Conservation (phyloP, 805 yeast genomes). For the Kodamaea leandrae region DNA sequence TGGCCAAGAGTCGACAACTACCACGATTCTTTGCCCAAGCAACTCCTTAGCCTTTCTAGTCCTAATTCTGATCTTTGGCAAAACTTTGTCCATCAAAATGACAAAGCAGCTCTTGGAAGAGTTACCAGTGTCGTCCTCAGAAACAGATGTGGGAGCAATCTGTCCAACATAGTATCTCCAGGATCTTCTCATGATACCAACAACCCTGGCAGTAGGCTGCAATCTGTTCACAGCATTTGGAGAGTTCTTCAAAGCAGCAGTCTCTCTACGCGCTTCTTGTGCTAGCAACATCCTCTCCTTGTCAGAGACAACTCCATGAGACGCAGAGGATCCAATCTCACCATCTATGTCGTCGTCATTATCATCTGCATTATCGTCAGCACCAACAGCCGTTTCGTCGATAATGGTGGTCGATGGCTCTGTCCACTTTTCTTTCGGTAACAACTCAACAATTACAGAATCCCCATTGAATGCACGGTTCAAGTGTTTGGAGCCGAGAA, state of each 20-base stretch:
- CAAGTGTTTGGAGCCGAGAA: slow-evolving; percentile 78
- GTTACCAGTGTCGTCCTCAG: slow-evolving; percentile 50
- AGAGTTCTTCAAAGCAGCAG: slow-evolving; percentile 21
- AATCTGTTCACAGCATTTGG: slow-evolving; percentile 43
- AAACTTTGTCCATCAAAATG: slow-evolving; percentile 79
- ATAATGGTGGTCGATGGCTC: slow-evolving; percentile 75
- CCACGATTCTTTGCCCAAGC: slow-evolving; percentile 85
- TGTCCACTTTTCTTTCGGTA: slow-evolving; percentile 86
- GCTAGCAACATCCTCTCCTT: slow-evolving; percentile 70
- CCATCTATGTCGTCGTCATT: slow-evolving; percentile 42
- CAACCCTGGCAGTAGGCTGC: slow-evolving; percentile 93
- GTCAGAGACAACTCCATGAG: slow-evolving; percentile 52
- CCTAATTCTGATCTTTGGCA: slow-evolving; percentile 82
- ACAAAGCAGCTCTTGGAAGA: slow-evolving; percentile 80
- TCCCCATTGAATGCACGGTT: slow-evolving; percentile 94
- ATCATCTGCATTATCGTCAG: slow-evolving; percentile 57
- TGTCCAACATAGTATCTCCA: slow-evolving; percentile 98
- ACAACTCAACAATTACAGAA: slow-evolving; percentile 81
- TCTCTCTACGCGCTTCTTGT: slow-evolving; percentile 70
- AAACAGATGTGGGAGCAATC: slow-evolving; percentile 71
- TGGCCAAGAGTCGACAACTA: slow-evolving; percentile 93
- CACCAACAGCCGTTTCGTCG: slow-evolving; percentile 68
- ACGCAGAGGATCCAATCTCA: slow-evolving; percentile 9
- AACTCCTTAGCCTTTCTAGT: slow-evolving; percentile 84
- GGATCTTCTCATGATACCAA: slow-evolving; percentile 81